A percentile compares a stretch with the other conserved stretches of the same genome.
These are phyloP conservation scores for Quercus gilva DNA, from an alignment of 306 rosid species.

Conservation along the genomic window DNA sequence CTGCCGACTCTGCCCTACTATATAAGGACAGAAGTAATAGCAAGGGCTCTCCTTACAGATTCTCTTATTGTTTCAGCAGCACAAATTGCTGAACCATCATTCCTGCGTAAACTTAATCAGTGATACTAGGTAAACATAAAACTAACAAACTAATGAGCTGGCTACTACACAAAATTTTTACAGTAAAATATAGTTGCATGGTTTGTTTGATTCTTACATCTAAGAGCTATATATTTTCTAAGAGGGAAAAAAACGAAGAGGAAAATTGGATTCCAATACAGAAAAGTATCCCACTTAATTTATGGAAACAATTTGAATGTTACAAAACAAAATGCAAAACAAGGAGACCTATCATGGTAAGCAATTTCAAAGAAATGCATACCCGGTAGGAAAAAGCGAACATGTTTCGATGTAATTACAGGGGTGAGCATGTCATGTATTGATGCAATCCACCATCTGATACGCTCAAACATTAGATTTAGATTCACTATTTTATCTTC, in stretches of 20 bases:
- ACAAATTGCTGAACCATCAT: no score
- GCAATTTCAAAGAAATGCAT: slow-evolving; percentile 45
- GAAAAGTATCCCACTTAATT: slow-evolving; percentile 33
- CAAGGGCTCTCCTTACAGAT: no score
- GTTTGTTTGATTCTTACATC: slow-evolving; percentile 15
- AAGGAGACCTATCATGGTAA: slow-evolving; percentile 45
- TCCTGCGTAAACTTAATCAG: background rate
- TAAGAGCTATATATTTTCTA: slow-evolving; percentile 7
- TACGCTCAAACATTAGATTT: slow-evolving; percentile 7
- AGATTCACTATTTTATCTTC: slow-evolving; percentile 59
- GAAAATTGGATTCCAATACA: slow-evolving; percentile 35
- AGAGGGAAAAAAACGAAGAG: slow-evolving; percentile 7
- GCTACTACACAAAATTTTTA: background rate
- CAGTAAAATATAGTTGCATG: background rate
- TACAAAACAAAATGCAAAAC: slow-evolving; percentile 28
- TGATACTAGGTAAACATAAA: background rate
- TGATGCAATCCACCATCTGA: slow-evolving; percentile 40
- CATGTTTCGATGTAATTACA: slow-evolving; percentile 41
- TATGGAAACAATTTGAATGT: slow-evolving; percentile 42
- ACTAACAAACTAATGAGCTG: background rate
- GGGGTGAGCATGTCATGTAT: slow-evolving; percentile 30
- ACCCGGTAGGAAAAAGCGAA: slow-evolving; percentile 41
- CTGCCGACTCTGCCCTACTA: no score
- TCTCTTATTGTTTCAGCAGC: no score
- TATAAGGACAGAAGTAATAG: no score